Base-by-base conservation (phyloP, 169 alveolate species). In the Babesia ovis region DNA sequence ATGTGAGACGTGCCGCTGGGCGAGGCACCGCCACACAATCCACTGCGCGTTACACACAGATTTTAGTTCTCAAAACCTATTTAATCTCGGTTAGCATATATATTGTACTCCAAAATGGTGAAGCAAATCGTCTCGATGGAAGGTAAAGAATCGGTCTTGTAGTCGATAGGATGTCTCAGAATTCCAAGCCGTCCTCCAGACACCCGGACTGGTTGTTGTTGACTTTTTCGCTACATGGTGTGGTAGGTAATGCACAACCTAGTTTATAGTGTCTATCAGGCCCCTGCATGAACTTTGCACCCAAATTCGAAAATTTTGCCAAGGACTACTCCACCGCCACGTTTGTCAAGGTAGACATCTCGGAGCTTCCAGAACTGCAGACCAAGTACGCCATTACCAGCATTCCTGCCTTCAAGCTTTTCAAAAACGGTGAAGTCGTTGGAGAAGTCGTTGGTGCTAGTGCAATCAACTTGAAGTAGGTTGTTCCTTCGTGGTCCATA, bases 161-260 rank as follows among this genome's bases (percentile, higher is more conserved):
- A n/a, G n/a, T n/a, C n/a, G n/a, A n/a, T n/a, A n/a, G n/a, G n/a
- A 14, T 39, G 27, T 1, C 31, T 58, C 79, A 87, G 95, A 91
- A 23, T 87, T 90, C 54, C 85, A 90, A 12, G 68, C 85, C 48
- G 37, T 79, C 41, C 55, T 90, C 54, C 64, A 85, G 35, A 83
- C 79, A 42, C 71, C 84, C 53, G 85, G 85, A 29, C 53, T 91
- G 48, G 94, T 91, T 23, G 90, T 96, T 89, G 99, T 94, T 12
- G 97, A 95, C 75, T 96, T 96, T 75, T 96, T 89, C 77, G 99
- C 98, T 20, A 96, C 96, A n/a, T 96, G 98, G 98, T 94, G 98
- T 82, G 97, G 95, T 79, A 59, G 22, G 87, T 60, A 1, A 32
- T 0, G n/a, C 14, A 20, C 2, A 22, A 8, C 1, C 16, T 25